Evolutionary conservation across 352 stramenopile species (phyloP), one percentile per base, ranked within the genome.

Genomic region (Globisporangium parvum): DNA sequence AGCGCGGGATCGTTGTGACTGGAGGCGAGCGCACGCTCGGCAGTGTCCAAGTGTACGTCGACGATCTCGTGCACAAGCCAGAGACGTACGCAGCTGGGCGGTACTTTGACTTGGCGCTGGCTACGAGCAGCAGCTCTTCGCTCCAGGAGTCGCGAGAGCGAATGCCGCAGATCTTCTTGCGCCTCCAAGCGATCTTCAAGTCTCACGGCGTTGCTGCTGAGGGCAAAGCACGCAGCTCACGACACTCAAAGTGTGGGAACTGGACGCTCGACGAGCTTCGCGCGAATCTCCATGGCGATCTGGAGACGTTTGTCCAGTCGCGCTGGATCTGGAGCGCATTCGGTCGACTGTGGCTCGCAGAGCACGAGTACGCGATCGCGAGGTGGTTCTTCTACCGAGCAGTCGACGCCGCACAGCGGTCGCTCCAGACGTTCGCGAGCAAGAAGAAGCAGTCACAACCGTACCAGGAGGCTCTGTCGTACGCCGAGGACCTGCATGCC

Each of bases 281-380:
- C 26, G 35, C 40, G 4, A 53, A 83, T 47, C 59, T 87, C 9
- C 68, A 82, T 23, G 76, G 78, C 11, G 76, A 88, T 47, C 59
- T 88, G 6, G 66, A 69, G 51, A 57, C 58, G 0, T 87, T 87
- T 63, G 70, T 80, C 10, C 41, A 49, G 6, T 70, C 45, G 8
- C 60, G 60, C 18, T 88, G 78, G 78, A 61, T 88, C 35, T 88
- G 78, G 78, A 82, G 78, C n/a, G 67, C 61, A 50, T 73, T 85
- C 49, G 76, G 60, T 1, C 51, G 39, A 0, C 37, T 75, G 26
- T 86, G 76, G 57, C 47, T 71, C 9, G 40, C 48, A 0, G 70
- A 87, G 24, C 67, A 79, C 3, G 76, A 87, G 37, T 66, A 76
- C 41, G 57, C 57, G 4, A 62, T 87, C 12, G 74, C 76, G 0